Evolutionary conservation across 495 filamentous ascomycete genomes (phyloP), one percentile per base, ranked within the genome.

Genomic region (Annulohypoxylon maeteangense): DNA sequence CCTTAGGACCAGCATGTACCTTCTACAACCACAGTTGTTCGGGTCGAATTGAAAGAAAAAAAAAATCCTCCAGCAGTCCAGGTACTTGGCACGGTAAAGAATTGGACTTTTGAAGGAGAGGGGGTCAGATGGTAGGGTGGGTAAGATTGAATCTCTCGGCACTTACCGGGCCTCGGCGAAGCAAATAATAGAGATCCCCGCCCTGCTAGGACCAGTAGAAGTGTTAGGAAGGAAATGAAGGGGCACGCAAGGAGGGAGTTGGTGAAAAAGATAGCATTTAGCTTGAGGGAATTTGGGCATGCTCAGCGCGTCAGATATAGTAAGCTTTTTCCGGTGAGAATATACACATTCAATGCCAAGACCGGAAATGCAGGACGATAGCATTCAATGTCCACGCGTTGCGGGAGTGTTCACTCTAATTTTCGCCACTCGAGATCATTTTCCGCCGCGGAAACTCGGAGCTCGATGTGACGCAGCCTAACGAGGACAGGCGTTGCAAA

Each of bases 251-350:
- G 54, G 53, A 53, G 45, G 38, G 23, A 34, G 4, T 48, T 48
- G 40, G 60, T 18, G 11, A 62, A 57, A 57, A 65, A 62, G 18
- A 61, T 44, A 57, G 18, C 29, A 60, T 31, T 34, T 62, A 65
- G 56, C 61, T 42, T 65, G 70, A 68, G 61, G 70, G 61, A 68
- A 65, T 73, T 72, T 68, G 65, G 65, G 25, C 48, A 62, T 47
- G 61, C 56, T 62, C 64, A 65, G 65, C 48, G 65, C 57, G 62
- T 73, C 70, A 73, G 70, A 69, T 73, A 73, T 68, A 69, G 65
- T 68, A 73, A 68, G 70, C 70, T 51, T 42, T 32, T 42, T 32
- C 65, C 56, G 61, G 65, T 68, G 56, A 62, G 65, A 44, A 68
- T 20, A 57, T 25, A 50, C 38, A 27, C 44, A 65, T 62, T 50